phyloP scores from a whole-genome alignment of 2,329 filamentous ascomycete species.

The Calonectria crousiana region DNA sequence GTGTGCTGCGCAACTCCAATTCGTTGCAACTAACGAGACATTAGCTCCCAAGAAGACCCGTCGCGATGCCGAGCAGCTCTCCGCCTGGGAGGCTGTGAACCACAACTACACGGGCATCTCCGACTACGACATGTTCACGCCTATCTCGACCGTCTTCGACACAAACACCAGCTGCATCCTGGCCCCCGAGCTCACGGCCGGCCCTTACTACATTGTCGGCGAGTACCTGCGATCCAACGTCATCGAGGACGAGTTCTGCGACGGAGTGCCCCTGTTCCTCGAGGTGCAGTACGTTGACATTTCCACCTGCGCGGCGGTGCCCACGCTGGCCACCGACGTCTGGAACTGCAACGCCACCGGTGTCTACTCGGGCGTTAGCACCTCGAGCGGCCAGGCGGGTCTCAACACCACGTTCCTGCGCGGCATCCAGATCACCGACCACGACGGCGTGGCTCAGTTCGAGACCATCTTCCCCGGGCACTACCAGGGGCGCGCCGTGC shows the following conservation, averaged over 20 bases:
- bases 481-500: slow-evolving; percentile 54
- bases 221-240: slow-evolving; percentile 54
- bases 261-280: slow-evolving; percentile 54
- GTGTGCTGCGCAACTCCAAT: background rate
- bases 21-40: background rate
- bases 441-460: slow-evolving; percentile 56
- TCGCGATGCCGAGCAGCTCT: background rate
- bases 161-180: slow-evolving; percentile 27
- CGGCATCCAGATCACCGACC: slow-evolving; percentile 55
- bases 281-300: slow-evolving; percentile 59
- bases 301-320: slow-evolving; percentile 55
- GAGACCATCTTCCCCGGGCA: slow-evolving; percentile 58
- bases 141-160: slow-evolving; percentile 19
- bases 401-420: slow-evolving; percentile 54
- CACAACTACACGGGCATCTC: slow-evolving; percentile 22
- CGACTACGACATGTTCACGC: slow-evolving; percentile 21
- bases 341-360: slow-evolving; percentile 46
- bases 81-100: slow-evolving; percentile 18
- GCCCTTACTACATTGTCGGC: slow-evolving; percentile 48
- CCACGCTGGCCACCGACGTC: slow-evolving; percentile 55
- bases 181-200: slow-evolving; percentile 22
- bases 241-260: slow-evolving; percentile 50
- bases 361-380: slow-evolving; percentile 23
- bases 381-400: slow-evolving; percentile 47
- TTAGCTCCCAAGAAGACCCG: background rate